Conservation (phyloP, 768 basidiomycete genomes). For the Pulveroboletus sp. region DNA sequence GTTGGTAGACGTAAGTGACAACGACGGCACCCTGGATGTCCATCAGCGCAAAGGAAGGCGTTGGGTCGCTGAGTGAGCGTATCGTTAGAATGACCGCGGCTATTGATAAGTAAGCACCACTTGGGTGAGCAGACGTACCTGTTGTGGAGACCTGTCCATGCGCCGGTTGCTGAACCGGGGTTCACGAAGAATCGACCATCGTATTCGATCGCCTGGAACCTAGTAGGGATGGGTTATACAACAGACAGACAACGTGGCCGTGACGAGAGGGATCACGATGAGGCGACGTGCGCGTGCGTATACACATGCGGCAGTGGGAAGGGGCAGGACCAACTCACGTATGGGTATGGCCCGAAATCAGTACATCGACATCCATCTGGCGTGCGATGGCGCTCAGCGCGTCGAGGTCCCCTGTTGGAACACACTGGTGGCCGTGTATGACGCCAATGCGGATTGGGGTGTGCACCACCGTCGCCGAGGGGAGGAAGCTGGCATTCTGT, state of each 20-base stretch:
- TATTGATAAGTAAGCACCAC: no score
- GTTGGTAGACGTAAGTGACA: conserved; percentile 95
- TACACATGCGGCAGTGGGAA: no score
- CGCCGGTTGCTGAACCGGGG: conserved; percentile 92
- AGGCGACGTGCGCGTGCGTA: neutral
- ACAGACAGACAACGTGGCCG: neutral
- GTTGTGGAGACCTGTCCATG: conserved; percentile 67
- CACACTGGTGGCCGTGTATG: conserved; percentile 90
- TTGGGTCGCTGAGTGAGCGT: conserved; percentile 71
- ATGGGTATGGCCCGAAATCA: conserved; percentile 93
- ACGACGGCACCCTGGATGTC: conserved; percentile 97
- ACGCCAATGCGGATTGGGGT: conserved; percentile 87
- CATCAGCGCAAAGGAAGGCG: conserved; percentile 95
- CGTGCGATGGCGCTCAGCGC: conserved; percentile 84
- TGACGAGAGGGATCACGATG: neutral
- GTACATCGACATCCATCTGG: conserved; percentile 97
- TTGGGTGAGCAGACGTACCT: neutral
- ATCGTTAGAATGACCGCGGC: neutral
- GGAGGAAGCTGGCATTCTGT: conserved; percentile 69
- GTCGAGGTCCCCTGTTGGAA: conserved; percentile 90
- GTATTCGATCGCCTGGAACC: conserved; percentile 92
- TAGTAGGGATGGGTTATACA: conserved; percentile 30
- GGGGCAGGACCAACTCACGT: conserved; percentile 71
- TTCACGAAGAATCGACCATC: conserved; percentile 94
- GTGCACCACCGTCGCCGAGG: conserved; percentile 78